These are phyloP conservation scores for Botrytis tulipae DNA, from an alignment of 2,329 filamentous ascomycete species.

Conservation along the genomic window DNA sequence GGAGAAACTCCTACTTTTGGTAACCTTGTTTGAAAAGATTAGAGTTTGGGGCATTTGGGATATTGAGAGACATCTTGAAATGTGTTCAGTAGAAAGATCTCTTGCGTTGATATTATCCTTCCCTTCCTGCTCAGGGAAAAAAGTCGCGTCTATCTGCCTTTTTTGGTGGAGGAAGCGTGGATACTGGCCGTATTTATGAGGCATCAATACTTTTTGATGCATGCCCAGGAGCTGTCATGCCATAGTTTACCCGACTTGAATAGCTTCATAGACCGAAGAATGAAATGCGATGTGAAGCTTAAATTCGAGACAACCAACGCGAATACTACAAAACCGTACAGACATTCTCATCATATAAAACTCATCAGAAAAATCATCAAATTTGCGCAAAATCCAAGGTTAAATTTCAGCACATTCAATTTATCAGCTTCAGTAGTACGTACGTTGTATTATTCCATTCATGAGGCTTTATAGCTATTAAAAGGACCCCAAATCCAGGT, in stretches of 20 bases:
- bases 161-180: slow-evolving; percentile 18
- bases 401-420: neutral
- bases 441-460: slow-evolving; percentile 4
- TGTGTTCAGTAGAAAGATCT: slow-evolving; percentile 16
- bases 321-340: neutral
- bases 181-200: neutral
- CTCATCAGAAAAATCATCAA: neutral
- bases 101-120: slow-evolving; percentile 21
- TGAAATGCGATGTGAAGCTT: slow-evolving; percentile 13
- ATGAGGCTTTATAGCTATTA: slow-evolving; percentile 10
- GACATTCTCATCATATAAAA: neutral
- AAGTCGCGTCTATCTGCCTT: slow-evolving; percentile 18
- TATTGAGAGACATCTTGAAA: slow-evolving; percentile 82
- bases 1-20: slow-evolving; percentile 59
- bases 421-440: neutral
- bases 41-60: slow-evolving; percentile 89
- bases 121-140: slow-evolving; percentile 12
- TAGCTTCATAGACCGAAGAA: slow-evolving; percentile 21
- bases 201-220: neutral
- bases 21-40: slow-evolving; percentile 96
- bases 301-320: slow-evolving; percentile 1
- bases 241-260: slow-evolving; percentile 14
- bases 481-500: neutral
- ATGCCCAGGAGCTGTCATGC: slow-evolving; percentile 10
- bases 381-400: slow-evolving; percentile 2